Conservation (phyloP, 805 yeast genomes). For the Saturnispora kantuleensis region DNA sequence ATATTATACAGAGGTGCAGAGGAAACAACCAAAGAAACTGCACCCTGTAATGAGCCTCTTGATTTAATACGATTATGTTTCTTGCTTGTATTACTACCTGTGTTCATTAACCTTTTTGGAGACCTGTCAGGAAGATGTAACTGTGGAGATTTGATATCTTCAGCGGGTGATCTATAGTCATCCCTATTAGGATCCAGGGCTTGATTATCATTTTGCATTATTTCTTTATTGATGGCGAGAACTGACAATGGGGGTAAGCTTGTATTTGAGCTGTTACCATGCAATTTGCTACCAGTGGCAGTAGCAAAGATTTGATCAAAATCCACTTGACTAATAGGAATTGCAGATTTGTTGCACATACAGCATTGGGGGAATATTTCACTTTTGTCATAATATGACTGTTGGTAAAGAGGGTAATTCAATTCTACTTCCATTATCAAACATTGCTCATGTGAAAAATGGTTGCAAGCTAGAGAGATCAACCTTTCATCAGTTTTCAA, state of each 20-base stretch:
- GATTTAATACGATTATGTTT: conserved; percentile 23
- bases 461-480: conserved; percentile 44
- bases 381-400: conserved; percentile 6
- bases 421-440: conserved; percentile 32
- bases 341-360: conserved; percentile 17
- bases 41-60: conserved; percentile 27
- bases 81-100: not conserved
- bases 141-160: not conserved
- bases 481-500: conserved; percentile 33
- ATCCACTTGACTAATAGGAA: conserved; percentile 17
- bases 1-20: conserved; percentile 18
- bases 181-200: too few species aligned
- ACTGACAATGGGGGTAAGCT: conserved; percentile 1
- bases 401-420: conserved; percentile 5
- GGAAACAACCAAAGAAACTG: conserved; percentile 26
- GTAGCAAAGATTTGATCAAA: conserved; percentile 16
- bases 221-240: not conserved
- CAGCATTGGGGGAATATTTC: conserved; percentile 20
- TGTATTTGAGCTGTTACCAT: not conserved
- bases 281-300: conserved; percentile 2
- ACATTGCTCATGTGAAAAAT: conserved; percentile 51
- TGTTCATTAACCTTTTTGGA: not conserved
- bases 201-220: too few species aligned
- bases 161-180: not conserved
- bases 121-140: not conserved